A percentile compares a stretch with the other conserved stretches of the same genome.
These are phyloP conservation scores for Fusarium sp. DNA, from an alignment of 2,329 filamentous ascomycete species.

Conservation along the genomic window DNA sequence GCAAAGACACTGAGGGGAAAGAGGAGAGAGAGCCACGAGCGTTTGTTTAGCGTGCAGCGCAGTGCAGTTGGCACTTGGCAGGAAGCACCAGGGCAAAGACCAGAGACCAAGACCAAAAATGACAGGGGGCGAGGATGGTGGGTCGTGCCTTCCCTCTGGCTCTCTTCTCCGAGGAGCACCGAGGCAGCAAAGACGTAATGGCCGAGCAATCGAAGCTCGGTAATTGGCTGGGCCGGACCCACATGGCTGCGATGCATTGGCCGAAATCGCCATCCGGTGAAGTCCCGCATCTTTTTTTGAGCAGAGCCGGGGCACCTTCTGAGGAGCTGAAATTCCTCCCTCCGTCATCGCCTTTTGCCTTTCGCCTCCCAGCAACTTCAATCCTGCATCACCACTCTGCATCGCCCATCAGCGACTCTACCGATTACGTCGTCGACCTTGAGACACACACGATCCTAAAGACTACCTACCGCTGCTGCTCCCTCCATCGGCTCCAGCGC, in stretches of 20 bases:
- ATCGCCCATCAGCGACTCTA: constrained; percentile 14
- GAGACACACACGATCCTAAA: constrained; percentile 23
- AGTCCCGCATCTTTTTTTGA: constrained; percentile 52
- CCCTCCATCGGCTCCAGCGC: constrained; percentile 12
- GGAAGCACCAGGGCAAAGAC: no score
- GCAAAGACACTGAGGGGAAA: neutral
- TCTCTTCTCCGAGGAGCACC: constrained; percentile 50
- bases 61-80: no score
- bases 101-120: neutral
- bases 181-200: constrained; percentile 52
- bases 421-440: constrained; percentile 6
- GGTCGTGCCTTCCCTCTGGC: constrained; percentile 27
- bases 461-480: constrained; percentile 4
- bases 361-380: constrained; percentile 41
- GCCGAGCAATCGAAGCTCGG: constrained; percentile 50
- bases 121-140: constrained; percentile 17
- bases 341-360: constrained; percentile 44
- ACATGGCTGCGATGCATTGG: constrained; percentile 43
- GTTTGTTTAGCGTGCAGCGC: neutral
- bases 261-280: constrained; percentile 52
- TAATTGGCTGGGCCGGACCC: constrained; percentile 37
- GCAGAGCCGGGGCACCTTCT: constrained; percentile 41
- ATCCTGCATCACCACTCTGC: constrained; percentile 33
- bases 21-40: neutral
- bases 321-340: constrained; percentile 31